Evolutionary conservation across 2,329 filamentous ascomycete species (phyloP).

Genomic region (Diplocarpon rosae): DNA sequence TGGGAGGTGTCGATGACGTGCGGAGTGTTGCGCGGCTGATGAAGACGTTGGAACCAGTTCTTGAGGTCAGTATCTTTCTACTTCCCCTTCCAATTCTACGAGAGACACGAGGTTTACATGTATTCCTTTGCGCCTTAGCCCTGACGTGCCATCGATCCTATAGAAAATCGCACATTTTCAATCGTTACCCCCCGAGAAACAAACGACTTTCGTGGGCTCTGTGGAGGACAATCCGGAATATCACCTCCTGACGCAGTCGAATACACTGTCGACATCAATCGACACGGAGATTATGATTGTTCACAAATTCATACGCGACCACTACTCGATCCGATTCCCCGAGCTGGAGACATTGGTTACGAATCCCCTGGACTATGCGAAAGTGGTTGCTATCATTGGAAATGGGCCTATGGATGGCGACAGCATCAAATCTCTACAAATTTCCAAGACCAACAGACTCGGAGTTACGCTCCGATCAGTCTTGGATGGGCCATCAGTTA

Average conservation of each 20-base stretch:
- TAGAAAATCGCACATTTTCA: conserved; percentile 77
- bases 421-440: conserved; percentile 69
- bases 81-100: conserved; percentile 22
- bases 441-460: conserved; percentile 67
- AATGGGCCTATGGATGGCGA: conserved; percentile 79
- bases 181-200: conserved; percentile 53
- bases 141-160: conserved; percentile 49
- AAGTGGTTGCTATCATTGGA: conserved; percentile 83
- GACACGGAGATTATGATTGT: conserved; percentile 86
- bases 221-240: conserved; percentile 91
- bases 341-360: conserved; percentile 84
- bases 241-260: conserved; percentile 76
- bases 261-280: conserved; percentile 81
- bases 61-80: conserved; percentile 56
- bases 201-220: conserved; percentile 60
- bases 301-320: conserved; percentile 92
- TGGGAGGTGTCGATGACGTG: conserved; percentile 64
- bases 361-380: conserved; percentile 89
- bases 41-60: conserved; percentile 67
- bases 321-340: conserved; percentile 88
- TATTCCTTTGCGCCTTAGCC: conserved; percentile 45
- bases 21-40: conserved; percentile 70
- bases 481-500: conserved; percentile 78
- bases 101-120: conserved; percentile 50
- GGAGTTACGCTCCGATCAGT: conserved; percentile 67